Conservation (phyloP, 2,329 filamentous ascomycete species). For the Colletotrichum simmondsii region DNA sequence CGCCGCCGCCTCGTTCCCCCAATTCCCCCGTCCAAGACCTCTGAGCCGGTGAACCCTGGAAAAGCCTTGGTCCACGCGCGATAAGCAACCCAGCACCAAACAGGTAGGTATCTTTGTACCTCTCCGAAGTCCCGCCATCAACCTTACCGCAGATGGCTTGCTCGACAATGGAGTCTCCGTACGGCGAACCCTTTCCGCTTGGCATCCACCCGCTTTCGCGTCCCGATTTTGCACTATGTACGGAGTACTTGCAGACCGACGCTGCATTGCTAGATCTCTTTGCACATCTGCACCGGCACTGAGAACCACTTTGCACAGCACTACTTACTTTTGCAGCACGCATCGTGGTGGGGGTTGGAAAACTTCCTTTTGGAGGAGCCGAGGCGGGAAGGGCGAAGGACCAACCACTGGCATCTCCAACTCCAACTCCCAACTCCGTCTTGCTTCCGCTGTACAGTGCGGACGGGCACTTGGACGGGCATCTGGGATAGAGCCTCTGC, state of each 20-base stretch:
- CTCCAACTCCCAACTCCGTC: background rate
- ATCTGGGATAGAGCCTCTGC: constrained; percentile 20
- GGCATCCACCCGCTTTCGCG: background rate
- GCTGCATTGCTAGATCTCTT: background rate
- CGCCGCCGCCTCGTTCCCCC: background rate
- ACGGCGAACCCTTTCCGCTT: background rate
- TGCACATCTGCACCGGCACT: background rate
- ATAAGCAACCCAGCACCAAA: constrained; percentile 4
- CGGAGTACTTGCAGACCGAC: background rate
- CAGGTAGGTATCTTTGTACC: background rate
- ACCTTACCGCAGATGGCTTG: background rate
- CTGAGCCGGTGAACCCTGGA: background rate
- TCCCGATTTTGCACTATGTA: background rate
- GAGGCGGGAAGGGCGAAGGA: background rate
- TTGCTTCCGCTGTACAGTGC: constrained; percentile 13
- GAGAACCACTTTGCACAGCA: background rate
- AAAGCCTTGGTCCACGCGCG: background rate
- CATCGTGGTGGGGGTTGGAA: background rate
- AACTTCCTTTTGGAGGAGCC: background rate
- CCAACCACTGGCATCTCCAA: background rate
- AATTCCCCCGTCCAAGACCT: no score
- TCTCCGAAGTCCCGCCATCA: background rate
- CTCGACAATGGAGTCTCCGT: background rate
- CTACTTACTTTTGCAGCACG: no score
- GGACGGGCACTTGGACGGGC: background rate